phyloP scores from a whole-genome alignment of 257 asterid species.

The Solanum commersonii region DNA sequence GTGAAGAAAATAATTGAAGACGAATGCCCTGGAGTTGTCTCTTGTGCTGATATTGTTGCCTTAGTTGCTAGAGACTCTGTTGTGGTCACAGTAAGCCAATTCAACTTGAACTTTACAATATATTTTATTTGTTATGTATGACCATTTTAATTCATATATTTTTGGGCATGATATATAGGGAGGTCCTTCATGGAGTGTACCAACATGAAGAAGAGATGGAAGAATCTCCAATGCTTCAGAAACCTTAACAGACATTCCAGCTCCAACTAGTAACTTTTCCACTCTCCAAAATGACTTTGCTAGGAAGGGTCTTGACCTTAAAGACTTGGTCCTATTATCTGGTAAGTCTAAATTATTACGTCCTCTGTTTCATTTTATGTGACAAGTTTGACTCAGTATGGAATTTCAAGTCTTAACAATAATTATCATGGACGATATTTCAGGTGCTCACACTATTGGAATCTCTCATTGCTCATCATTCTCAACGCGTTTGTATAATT shows the following conservation, averaged over 20 bases:
- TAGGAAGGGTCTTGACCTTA: constrained; percentile 34
- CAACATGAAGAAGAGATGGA: constrained; percentile 46
- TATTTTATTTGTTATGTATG: not conserved
- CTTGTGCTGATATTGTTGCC: constrained; percentile 24
- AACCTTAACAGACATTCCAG: constrained; percentile 29
- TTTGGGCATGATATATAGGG: constrained; percentile 15
- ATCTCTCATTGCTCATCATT: constrained; percentile 47
- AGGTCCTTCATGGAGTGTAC: constrained; percentile 42
- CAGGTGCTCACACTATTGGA: constrained; percentile 82
- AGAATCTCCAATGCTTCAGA: constrained; percentile 29
- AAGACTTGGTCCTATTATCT: constrained; percentile 35
- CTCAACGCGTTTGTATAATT: constrained; percentile 43
- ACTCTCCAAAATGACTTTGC: constrained; percentile 31
- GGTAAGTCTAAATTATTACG: constrained; percentile 3
- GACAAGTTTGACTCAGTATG: not conserved
- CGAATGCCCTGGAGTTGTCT: constrained; percentile 20
- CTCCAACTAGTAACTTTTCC: constrained; percentile 30
- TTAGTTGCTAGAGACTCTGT: constrained; percentile 22
- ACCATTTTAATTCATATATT: not conserved
- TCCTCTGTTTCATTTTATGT: not conserved
- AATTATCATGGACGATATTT: not conserved
- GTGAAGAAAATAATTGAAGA: constrained; percentile 9
- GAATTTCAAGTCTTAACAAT: not conserved
- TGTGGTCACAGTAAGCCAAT: not conserved
- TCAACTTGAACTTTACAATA: not conserved